These are phyloP conservation scores for Heliamphora pulchella DNA, from an alignment of 179 eudicot genomes.

Conservation along the genomic window DNA sequence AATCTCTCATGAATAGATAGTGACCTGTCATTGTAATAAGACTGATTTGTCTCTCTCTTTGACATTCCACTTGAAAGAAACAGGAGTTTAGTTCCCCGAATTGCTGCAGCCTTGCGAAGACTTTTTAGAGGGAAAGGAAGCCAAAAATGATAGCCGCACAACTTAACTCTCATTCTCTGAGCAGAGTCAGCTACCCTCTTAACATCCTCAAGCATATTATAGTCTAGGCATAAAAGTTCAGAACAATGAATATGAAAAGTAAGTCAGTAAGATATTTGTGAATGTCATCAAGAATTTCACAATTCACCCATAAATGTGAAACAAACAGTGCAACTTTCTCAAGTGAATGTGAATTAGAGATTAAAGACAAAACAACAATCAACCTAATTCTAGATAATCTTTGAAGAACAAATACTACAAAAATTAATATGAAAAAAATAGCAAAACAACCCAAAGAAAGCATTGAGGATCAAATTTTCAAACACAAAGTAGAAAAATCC, in stretches of 20 bases:
- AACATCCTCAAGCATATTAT: slow-evolving; percentile 78
- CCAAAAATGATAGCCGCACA: slow-evolving; percentile 40
- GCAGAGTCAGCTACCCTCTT: slow-evolving; percentile 93
- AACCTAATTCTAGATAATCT: not conserved
- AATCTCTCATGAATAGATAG: not conserved
- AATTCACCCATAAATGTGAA: not conserved
- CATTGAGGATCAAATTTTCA: not conserved
- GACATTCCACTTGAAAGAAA: slow-evolving; percentile 74
- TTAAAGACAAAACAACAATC: not conserved
- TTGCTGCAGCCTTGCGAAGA: slow-evolving; percentile 50
- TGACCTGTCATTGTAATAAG: slow-evolving; percentile 50
- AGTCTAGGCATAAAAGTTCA: slow-evolving; percentile 41
- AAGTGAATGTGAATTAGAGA: not conserved
- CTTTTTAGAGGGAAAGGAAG: slow-evolving; percentile 53
- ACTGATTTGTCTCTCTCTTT: slow-evolving; percentile 55
- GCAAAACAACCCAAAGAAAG: not conserved
- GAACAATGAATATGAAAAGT: not conserved
- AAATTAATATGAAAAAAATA: not conserved
- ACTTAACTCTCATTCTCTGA: slow-evolving; percentile 47
- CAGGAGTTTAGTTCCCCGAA: slow-evolving; percentile 42
- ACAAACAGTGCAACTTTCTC: not conserved
- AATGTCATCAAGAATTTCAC: not conserved
- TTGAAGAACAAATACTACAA: not conserved
- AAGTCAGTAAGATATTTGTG: not conserved
- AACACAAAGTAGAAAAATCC: not conserved